A percentile compares a stretch with the other conserved stretches of the same genome.
phyloP scores from a whole-genome alignment of 306 rosid species.

The Cucurbita argyrosperma region DNA sequence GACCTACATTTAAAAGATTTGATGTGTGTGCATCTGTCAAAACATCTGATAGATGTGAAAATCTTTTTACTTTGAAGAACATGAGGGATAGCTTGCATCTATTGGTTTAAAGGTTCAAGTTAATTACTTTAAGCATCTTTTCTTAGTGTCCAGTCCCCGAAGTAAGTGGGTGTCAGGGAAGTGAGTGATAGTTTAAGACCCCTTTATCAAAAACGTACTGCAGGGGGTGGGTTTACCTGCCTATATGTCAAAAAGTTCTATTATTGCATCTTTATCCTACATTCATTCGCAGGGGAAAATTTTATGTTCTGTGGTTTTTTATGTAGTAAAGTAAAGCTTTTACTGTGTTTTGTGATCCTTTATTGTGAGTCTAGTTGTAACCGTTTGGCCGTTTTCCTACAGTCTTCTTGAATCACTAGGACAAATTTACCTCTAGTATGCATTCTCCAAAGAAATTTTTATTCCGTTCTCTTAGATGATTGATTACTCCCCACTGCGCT shows the following conservation, averaged over 20 bases:
- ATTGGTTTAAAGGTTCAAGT: background rate
- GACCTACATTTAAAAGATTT: background rate
- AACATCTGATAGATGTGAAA: background rate
- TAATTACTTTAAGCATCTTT: background rate
- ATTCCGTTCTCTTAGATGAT: background rate
- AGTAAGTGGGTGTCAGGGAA: background rate
- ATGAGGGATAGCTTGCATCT: background rate
- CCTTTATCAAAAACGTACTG: background rate
- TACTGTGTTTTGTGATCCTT: background rate
- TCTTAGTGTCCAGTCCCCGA: background rate
- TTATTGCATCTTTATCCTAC: background rate
- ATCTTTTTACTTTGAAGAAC: background rate
- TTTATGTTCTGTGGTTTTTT: background rate
- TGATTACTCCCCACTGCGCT: background rate
- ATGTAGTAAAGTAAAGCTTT: background rate
- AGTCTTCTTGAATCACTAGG: background rate
- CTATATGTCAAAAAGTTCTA: background rate
- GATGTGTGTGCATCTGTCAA: background rate
- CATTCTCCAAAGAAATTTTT: background rate
- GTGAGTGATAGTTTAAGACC: background rate
- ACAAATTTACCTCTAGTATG: background rate
- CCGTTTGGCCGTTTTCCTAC: background rate
- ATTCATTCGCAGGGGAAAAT: background rate
- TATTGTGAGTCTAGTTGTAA: background rate
- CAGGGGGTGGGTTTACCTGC: background rate